Evolutionary conservation across 2,329 filamentous ascomycete species (phyloP).

Genomic region (Alternaria burnsii): DNA sequence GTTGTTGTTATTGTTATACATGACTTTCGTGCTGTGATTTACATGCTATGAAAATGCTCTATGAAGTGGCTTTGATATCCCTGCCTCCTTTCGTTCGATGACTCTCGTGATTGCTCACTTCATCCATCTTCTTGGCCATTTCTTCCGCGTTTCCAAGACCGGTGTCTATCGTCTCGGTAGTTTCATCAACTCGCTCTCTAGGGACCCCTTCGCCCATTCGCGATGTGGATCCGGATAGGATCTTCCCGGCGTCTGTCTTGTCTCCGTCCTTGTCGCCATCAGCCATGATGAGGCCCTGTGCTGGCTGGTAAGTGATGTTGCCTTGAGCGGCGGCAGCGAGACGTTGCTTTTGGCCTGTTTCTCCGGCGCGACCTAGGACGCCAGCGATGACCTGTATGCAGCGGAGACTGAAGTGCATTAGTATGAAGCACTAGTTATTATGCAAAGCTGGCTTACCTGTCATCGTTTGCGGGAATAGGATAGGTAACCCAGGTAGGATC

Average conservation of each 20-base stretch:
- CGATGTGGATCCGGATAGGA: not conserved
- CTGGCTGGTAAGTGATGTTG: constrained; percentile 65
- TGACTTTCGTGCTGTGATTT: constrained; percentile 1
- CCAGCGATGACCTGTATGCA: constrained; percentile 83
- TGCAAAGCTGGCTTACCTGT: constrained; percentile 68
- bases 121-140: constrained; percentile 34
- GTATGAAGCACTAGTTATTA: not conserved
- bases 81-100: constrained; percentile 35
- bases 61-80: constrained; percentile 29
- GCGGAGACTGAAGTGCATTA: constrained; percentile 69
- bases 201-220: constrained; percentile 8
- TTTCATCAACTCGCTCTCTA: constrained; percentile 5
- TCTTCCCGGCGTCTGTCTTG: not conserved
- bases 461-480: constrained; percentile 94
- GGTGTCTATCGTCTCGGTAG: not conserved
- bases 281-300: constrained; percentile 30
- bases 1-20: constrained; percentile 9
- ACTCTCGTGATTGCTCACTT: constrained; percentile 31
- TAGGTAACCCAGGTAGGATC: constrained; percentile 96
- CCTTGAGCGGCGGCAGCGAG: constrained; percentile 69
- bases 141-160: constrained; percentile 27
- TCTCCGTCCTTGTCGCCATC: constrained; percentile 23
- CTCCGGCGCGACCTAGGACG: constrained; percentile 82
- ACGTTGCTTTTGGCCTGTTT: constrained; percentile 76
- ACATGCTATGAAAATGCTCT: constrained; percentile 10